Base-by-base conservation (phyloP, 1,284 basidiomycete genomes). In the Phaffia rhodozyma region DNA sequence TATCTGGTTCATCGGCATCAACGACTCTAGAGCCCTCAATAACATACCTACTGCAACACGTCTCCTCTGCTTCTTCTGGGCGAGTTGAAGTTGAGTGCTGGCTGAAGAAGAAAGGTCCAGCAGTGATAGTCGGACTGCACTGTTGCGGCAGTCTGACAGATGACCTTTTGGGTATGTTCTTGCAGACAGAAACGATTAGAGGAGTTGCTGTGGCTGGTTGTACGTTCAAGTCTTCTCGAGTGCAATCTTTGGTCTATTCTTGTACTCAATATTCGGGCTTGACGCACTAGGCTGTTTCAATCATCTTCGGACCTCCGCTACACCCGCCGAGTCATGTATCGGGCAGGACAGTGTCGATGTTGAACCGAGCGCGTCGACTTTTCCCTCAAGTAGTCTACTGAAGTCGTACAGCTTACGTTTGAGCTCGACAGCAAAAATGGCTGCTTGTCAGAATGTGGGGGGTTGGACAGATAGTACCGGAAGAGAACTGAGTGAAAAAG, bases 91-190 rank as follows among this genome's bases (percentile, higher is more conserved):
- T 63, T 29, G 30, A 51, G 16, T 20, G 32, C 3, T 63, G 61
- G 61, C 55, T 63, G 29, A 7, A 49, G 13, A 29, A 34, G 18
- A 51, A 23, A 7, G 61, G 43, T 9, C 34, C 32, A n/a, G 61
- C 48, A 6, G 25, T 58, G 11, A 13, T 63, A 25, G 54, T 63
- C 11, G 61, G 50, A 3, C 21, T 63, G 5, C 61, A 63, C n/a
- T 49, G 48, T 21, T 63, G 61, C 25, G 61, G 61, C 30, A 30
- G 29, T 20, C n/a, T 63, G 32, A 63, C 61, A 27, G 61, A 63
- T 23, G 61, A 63, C 34, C 52, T 51, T 6, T 25, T 63, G 16
- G 55, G 55, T 20, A 63, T 63, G 55, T 63, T 63, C 23, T 3
- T 53, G 32, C 13, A 34, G 55, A 47, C 16, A 5, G 34, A 58